phyloP scores from a whole-genome alignment of 2,329 filamentous ascomycete species.

The Colletotrichum chlorophyti region DNA sequence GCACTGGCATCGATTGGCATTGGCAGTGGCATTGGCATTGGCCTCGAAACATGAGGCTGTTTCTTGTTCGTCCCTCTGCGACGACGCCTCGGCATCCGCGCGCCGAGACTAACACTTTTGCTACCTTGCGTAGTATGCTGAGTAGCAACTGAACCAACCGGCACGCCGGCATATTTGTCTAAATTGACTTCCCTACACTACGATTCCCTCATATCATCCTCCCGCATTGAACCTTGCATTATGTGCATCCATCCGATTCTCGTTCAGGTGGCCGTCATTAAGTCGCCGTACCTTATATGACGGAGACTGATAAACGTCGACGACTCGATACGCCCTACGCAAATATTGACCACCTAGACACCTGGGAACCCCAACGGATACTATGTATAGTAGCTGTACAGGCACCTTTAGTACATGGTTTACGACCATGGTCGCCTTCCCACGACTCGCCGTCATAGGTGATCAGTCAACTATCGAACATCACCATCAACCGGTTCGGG shows the following conservation, averaged over 20 bases:
- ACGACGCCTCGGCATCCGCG: conserved; percentile 20
- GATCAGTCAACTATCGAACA: no score
- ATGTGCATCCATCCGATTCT: background rate
- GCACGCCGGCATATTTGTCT: conserved; percentile 22
- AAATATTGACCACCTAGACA: background rate
- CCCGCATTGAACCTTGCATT: conserved; percentile 6
- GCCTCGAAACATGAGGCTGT: conserved; percentile 43
- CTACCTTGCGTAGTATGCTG: background rate
- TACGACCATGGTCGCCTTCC: no score
- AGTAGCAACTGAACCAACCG: background rate
- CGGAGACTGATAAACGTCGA: conserved; percentile 1
- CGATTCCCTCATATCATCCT: background rate
- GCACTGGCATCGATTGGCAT: background rate
- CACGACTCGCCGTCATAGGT: background rate
- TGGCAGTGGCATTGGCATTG: conserved; percentile 11
- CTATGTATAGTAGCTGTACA: no score
- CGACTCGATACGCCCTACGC: background rate
- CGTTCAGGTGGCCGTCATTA: background rate
- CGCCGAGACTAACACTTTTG: conserved; percentile 16
- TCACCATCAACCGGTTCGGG: no score
- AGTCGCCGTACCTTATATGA: conserved; percentile 20
- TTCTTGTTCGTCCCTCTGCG: conserved; percentile 33
- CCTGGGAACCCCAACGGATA: no score
- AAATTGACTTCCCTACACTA: conserved; percentile 25
- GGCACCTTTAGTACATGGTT: no score